Conservation (phyloP, 768 basidiomycete genomes). For the Mycena chlorophos region DNA sequence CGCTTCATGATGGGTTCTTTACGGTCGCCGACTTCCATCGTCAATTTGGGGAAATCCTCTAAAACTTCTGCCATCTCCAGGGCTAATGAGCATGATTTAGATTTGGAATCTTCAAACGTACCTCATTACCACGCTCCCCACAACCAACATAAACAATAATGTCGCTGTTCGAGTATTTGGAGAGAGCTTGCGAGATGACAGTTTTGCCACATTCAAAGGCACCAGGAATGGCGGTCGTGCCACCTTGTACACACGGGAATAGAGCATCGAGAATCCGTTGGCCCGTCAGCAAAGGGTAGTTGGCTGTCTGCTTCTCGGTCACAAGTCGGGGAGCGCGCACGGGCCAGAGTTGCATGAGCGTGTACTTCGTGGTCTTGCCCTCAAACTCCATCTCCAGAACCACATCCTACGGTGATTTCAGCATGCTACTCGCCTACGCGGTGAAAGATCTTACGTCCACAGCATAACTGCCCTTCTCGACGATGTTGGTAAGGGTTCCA, state of each 20-base stretch:
- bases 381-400: conserved; percentile 98
- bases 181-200: conserved; percentile 96
- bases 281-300: conserved; percentile 90
- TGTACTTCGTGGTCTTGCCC: conserved; percentile 89
- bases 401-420: conserved; percentile 61
- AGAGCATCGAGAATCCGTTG: conserved; percentile 96
- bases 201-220: conserved; percentile 99
- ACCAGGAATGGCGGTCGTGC: conserved; percentile 96
- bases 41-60: conserved; percentile 95
- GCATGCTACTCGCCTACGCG: background rate
- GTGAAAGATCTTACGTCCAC: conserved; percentile 65
- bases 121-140: conserved; percentile 98
- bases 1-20: conserved; percentile 99
- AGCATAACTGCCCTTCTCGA: conserved; percentile 90
- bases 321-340: conserved; percentile 96
- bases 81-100: conserved; percentile 9
- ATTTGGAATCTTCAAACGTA: conserved; percentile 28
- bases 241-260: conserved; percentile 97
- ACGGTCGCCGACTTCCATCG: conserved; percentile 87
- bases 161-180: conserved; percentile 98
- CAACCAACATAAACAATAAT: conserved; percentile 99
- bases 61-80: conserved; percentile 93
- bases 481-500: conserved; percentile 91
- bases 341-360: conserved; percentile 98
- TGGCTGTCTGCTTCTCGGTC: conserved; percentile 91